These are phyloP conservation scores for Vaccinium darrowii DNA, from an alignment of 148 eudicot species.

Conservation along the genomic window DNA sequence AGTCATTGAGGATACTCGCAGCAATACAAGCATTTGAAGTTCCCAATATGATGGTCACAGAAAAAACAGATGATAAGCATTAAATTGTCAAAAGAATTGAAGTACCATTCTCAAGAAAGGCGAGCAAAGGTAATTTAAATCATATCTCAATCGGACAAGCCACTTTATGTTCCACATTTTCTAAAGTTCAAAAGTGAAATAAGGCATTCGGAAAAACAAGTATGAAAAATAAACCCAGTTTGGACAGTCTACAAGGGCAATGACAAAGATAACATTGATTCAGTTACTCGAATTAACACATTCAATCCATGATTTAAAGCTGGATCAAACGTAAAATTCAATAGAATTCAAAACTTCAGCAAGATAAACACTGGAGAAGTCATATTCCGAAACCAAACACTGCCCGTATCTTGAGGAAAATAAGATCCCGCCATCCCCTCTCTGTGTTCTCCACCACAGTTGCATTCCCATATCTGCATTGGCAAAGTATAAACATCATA, in stretches of 20 bases:
- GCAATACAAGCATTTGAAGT: background rate
- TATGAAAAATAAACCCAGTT: background rate
- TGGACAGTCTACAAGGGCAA: background rate
- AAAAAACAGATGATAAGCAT: background rate
- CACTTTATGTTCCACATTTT: background rate
- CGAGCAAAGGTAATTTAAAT: background rate
- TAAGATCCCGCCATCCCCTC: conserved; percentile 98
- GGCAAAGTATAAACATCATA: background rate
- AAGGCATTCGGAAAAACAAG: background rate
- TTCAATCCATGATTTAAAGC: conserved; percentile 14
- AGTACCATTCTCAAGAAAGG: too few species aligned
- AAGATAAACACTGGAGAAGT: conserved; percentile 8
- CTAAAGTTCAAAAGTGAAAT: background rate
- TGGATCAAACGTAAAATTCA: conserved; percentile 4
- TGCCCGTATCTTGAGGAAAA: conserved; percentile 85
- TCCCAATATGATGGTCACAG: background rate
- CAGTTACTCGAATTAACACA: conserved; percentile 9
- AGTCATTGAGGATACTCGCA: background rate
- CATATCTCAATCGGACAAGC: background rate
- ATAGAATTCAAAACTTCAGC: background rate
- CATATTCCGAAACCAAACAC: conserved; percentile 94
- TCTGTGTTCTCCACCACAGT: conserved; percentile 98
- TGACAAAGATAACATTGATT: background rate
- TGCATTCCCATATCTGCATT: conserved; percentile 86
- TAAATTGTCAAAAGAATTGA: background rate